Evolutionary conservation across 1,284 basidiomycete species (phyloP).

Genomic region (Irpex sp.): DNA sequence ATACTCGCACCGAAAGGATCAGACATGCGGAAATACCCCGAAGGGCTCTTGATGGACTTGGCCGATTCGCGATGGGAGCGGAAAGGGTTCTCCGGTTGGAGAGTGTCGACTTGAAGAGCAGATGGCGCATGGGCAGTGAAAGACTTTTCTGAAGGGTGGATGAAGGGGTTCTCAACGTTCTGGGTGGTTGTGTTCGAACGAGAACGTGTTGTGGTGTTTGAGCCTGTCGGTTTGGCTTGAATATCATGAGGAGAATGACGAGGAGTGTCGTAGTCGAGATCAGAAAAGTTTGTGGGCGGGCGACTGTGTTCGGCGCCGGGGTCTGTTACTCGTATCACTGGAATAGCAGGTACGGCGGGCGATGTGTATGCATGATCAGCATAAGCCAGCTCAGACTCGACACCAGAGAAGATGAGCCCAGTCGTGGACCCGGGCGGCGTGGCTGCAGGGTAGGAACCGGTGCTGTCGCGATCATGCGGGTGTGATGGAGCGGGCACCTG

Average conservation of each 20-base stretch:
- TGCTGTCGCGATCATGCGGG: background rate
- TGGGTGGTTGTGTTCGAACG: background rate
- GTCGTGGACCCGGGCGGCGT: background rate
- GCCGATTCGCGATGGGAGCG: background rate
- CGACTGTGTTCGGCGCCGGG: background rate
- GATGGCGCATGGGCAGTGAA: background rate
- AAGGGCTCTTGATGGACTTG: background rate
- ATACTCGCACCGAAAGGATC: background rate
- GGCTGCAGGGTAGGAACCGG: background rate
- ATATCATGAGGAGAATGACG: background rate
- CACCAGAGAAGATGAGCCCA: background rate
- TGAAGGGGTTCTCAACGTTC: background rate
- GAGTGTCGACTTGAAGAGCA: background rate
- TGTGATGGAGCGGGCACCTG: background rate
- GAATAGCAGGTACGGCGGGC: background rate
- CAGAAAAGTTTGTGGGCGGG: background rate
- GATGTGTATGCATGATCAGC: background rate
- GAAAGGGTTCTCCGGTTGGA: background rate
- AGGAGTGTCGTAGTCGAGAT: background rate
- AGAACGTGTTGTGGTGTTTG: no score
- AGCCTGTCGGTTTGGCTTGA: background rate
- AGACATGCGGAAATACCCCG: background rate
- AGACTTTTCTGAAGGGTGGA: background rate
- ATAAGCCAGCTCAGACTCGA: background rate
- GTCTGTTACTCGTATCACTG: background rate